Percentiles rank a stretch among this genome's conserved stretches.
Evolutionary conservation across 2,329 filamentous ascomycete genomes (phyloP).

Genomic region (Penicillium glabrum): DNA sequence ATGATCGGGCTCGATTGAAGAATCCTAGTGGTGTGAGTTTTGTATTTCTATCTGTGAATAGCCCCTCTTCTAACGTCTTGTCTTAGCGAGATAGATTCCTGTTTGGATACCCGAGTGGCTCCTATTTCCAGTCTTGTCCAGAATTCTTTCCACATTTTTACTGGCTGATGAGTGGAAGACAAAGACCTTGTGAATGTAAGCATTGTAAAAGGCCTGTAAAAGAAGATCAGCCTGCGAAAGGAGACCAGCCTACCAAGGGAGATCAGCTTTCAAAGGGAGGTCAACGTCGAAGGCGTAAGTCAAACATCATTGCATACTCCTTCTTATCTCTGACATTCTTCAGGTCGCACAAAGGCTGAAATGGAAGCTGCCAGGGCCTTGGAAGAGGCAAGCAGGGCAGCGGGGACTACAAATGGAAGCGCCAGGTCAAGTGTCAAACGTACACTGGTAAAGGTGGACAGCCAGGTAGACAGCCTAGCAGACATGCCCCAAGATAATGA

Average conservation of each 20-base stretch:
- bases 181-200: constrained; percentile 51
- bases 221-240: not conserved
- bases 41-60: not conserved
- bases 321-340: not conserved
- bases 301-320: not conserved
- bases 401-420: not conserved
- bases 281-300: not conserved
- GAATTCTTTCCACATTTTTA: constrained; percentile 60
- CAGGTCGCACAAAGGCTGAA: constrained; percentile 10
- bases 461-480: not conserved
- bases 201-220: constrained; percentile 38
- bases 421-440: not conserved
- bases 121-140: constrained; percentile 54
- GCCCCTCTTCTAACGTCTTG: not conserved
- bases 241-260: not conserved
- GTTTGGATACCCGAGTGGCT: constrained; percentile 56
- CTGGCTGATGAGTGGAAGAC: constrained; percentile 52
- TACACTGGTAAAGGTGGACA: not conserved
- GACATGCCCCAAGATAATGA: constrained; percentile 9
- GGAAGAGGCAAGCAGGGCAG: not conserved
- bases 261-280: not conserved
- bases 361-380: constrained; percentile 3
- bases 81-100: constrained; percentile 54
- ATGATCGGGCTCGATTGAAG: constrained; percentile 47
- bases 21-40: constrained; percentile 33